Evolutionary conservation across 2,329 filamentous ascomycete genomes (phyloP).

Genomic region (Fusarium pilosicola): DNA sequence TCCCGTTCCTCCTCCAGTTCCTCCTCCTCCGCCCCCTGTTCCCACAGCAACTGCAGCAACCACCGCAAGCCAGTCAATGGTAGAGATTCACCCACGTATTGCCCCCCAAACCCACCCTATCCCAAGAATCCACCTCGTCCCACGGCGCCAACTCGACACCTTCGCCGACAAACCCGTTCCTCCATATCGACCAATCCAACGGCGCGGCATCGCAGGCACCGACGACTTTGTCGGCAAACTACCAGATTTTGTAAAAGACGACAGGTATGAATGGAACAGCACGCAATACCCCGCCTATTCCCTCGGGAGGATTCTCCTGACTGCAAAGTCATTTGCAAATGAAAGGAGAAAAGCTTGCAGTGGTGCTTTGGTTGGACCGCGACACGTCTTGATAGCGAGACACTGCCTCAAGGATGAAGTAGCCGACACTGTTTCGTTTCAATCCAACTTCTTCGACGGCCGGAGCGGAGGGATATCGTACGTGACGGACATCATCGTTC

Average conservation of each 20-base stretch:
- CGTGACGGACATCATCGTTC: background rate
- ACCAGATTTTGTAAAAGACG: background rate
- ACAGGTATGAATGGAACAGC: background rate
- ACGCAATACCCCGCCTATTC: constrained; percentile 11
- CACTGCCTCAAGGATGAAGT: background rate
- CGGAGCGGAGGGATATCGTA: background rate
- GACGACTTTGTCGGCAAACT: too few species aligned
- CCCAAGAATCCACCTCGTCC: background rate
- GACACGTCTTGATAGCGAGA: constrained; percentile 8
- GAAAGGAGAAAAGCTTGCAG: background rate
- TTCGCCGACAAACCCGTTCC: background rate
- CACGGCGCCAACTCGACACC: background rate
- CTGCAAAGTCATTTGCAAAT: background rate
- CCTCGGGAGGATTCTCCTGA: background rate
- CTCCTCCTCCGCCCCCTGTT: background rate
- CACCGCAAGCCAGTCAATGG: background rate
- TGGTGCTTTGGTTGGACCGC: constrained; percentile 8
- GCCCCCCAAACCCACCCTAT: background rate
- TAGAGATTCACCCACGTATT: too few species aligned
- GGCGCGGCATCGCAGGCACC: background rate
- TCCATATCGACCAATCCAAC: background rate
- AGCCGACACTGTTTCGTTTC: background rate
- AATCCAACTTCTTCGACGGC: background rate
- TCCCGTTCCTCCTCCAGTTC: background rate
- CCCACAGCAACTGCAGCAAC: background rate